Base-by-base conservation (phyloP, 148 eudicot species). In the Cornus controversa region DNA sequence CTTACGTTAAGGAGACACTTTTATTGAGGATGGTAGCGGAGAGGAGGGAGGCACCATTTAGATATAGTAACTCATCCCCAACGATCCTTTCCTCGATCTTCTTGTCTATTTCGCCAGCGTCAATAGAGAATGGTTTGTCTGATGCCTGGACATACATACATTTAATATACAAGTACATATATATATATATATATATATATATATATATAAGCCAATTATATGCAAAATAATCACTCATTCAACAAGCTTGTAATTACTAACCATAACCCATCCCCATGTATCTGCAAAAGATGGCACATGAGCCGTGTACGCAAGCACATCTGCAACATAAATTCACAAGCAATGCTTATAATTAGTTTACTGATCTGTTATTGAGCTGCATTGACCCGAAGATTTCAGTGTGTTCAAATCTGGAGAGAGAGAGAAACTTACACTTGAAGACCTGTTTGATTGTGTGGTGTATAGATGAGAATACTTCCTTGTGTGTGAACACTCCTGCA, bases 211-310 rank as follows among this genome's bases (percentile, higher is more conserved):
- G n/a, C 24, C 36, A 71, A 3, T 13, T 18, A 24, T 11, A 45
- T 50, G 18, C 18, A 67, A 36, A 36, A 75, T 1, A 36, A 62
- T 2, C 1, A n/a, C 0, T 60, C 20, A 40, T 40, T 40, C 45
- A 40, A 40, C n/a, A 14, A 5, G 20, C 7, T 9, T 15, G 5
- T 24, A n/a, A 24, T 15, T n/a, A 74, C 86, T 75, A 67, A 92
- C 97, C 89, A 90, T 90, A 54, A 92, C 90, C 97, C 97, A 92
- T 65, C 94, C 97, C 94, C 97, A 92, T 16, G 92, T 89, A 79
- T 92, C 97, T 29, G 97, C 94, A 84, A 85, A 92, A 11, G 97
- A 92, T 50, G 97, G 97, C 70, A 92, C 91, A 77, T 90, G 94
- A 76, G 93, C 92, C 31, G 97, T 87, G 79, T 87, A 92, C 15